These are phyloP conservation scores for Aspergillus haitiensis DNA, from an alignment of 495 filamentous ascomycete genomes.

Conservation along the genomic window DNA sequence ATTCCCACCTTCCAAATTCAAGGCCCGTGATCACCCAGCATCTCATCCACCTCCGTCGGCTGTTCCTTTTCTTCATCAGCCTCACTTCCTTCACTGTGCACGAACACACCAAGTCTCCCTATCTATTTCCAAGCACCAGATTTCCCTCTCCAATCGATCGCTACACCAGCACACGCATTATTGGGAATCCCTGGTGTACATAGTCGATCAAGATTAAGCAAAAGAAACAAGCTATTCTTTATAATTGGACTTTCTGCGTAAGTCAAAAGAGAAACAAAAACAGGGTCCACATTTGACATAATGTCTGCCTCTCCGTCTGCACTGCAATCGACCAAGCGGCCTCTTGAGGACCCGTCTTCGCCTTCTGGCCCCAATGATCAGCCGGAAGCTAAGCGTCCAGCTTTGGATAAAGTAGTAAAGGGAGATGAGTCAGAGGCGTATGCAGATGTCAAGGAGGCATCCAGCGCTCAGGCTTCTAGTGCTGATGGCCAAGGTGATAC, in stretches of 20 bases:
- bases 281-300: constrained; percentile 31
- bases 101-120: constrained; percentile 35
- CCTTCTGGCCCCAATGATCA: constrained; percentile 88
- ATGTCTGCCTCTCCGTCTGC: constrained; percentile 67
- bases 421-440: constrained; percentile 51
- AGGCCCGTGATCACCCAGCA: constrained; percentile 32
- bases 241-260: constrained; percentile 44
- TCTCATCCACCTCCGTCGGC: constrained; percentile 32
- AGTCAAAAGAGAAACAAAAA: constrained; percentile 47
- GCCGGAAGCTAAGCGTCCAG: constrained; percentile 94
- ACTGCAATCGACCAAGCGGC: constrained; percentile 78
- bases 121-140: constrained; percentile 45
- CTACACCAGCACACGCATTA: constrained; percentile 91
- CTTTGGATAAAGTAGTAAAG: constrained; percentile 85
- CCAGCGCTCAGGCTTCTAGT: constrained; percentile 40
- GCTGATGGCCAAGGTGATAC: constrained; percentile 61
- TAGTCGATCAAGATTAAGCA: constrained; percentile 64
- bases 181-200: constrained; percentile 88
- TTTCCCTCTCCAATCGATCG: constrained; percentile 44
- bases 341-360: constrained; percentile 93
- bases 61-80: constrained; percentile 26
- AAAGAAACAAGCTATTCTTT: constrained; percentile 45
- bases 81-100: constrained; percentile 38
- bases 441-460: constrained; percentile 59
- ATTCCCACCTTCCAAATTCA: constrained; percentile 23